Evolutionary conservation across 495 filamentous ascomycete genomes (phyloP).

Genomic region (Penicillium chermesinum): DNA sequence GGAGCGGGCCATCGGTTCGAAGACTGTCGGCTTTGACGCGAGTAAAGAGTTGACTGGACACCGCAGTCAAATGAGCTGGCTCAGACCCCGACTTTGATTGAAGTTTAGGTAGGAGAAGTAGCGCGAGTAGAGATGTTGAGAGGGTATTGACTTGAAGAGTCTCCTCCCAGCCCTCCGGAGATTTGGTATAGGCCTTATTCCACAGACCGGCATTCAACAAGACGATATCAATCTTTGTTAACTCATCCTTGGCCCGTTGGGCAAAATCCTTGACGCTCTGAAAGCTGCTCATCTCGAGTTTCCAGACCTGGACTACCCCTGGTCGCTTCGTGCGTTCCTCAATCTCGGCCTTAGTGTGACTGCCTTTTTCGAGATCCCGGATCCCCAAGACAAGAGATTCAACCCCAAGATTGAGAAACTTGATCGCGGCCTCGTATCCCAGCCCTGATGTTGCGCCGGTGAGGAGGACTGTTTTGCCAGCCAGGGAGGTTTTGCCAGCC

Average conservation of each 20-base stretch:
- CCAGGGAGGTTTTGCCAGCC: constrained; percentile 34
- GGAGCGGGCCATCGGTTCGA: constrained; percentile 24
- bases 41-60: constrained; percentile 41
- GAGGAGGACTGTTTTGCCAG: constrained; percentile 49
- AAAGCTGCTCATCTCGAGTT: constrained; percentile 51
- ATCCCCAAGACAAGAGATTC: constrained; percentile 39
- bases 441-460: constrained; percentile 53
- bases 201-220: constrained; percentile 44
- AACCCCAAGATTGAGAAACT: constrained; percentile 41
- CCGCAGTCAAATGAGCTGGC: constrained; percentile 33
- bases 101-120: constrained; percentile 51
- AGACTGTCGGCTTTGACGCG: constrained; percentile 33
- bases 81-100: constrained; percentile 18
- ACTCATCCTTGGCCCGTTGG: constrained; percentile 30
- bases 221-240: constrained; percentile 36
- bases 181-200: constrained; percentile 30
- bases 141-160: constrained; percentile 56
- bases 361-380: constrained; percentile 40
- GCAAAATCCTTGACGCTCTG: constrained; percentile 46
- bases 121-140: constrained; percentile 49
- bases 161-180: constrained; percentile 49
- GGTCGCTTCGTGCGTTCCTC: constrained; percentile 38
- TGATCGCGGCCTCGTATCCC: constrained; percentile 44
- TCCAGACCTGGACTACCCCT: constrained; percentile 46
- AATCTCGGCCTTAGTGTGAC: constrained; percentile 41